A percentile compares a stretch with the other conserved stretches of the same genome.
These are phyloP conservation scores for Seminavis robusta DNA, from an alignment of 108 stramenopile genomes.

Conservation along the genomic window DNA sequence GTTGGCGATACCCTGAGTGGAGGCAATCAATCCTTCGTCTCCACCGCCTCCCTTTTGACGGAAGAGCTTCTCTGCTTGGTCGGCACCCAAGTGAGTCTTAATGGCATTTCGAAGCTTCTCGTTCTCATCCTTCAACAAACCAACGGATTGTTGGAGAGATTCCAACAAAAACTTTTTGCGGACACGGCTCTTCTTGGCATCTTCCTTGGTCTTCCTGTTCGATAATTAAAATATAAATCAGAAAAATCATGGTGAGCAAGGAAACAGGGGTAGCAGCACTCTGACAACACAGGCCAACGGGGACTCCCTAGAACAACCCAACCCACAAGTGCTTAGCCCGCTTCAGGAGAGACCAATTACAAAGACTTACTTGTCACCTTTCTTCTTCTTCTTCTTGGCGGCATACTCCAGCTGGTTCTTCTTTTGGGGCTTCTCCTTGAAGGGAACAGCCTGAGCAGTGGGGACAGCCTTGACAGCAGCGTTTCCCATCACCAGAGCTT, in stretches of 20 bases:
- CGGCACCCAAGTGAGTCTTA: slow-evolving; percentile 63
- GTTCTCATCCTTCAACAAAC: slow-evolving; percentile 81
- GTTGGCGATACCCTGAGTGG: slow-evolving; percentile 57
- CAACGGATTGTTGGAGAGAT: slow-evolving; percentile 83
- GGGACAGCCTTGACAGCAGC: slow-evolving; percentile 16
- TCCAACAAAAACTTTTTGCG: slow-evolving; percentile 97
- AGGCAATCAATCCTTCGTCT: slow-evolving; percentile 60
- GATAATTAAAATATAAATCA: too few species aligned
- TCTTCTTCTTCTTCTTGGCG: slow-evolving; percentile 18
- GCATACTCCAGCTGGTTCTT: slow-evolving; percentile 77
- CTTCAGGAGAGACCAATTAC: too few species aligned
- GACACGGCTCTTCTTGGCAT: slow-evolving; percentile 91
- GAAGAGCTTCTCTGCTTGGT: slow-evolving; percentile 55
- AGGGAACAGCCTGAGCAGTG: slow-evolving; percentile 37
- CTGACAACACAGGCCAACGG: too few species aligned
- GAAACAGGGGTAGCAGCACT: too few species aligned
- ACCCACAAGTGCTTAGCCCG: too few species aligned
- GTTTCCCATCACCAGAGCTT: slow-evolving; percentile 52
- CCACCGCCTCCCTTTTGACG: slow-evolving; percentile 38
- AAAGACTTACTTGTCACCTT: too few species aligned
- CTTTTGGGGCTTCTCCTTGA: slow-evolving; percentile 63
- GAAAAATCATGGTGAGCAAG: too few species aligned
- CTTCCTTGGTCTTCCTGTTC: too few species aligned
- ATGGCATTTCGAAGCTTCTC: slow-evolving; percentile 77
- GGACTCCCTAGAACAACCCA: too few species aligned